Percentiles rank a stretch among this genome's conserved stretches.
phyloP scores from a whole-genome alignment of 345 rosid species.

The Nephelium lappaceum region DNA sequence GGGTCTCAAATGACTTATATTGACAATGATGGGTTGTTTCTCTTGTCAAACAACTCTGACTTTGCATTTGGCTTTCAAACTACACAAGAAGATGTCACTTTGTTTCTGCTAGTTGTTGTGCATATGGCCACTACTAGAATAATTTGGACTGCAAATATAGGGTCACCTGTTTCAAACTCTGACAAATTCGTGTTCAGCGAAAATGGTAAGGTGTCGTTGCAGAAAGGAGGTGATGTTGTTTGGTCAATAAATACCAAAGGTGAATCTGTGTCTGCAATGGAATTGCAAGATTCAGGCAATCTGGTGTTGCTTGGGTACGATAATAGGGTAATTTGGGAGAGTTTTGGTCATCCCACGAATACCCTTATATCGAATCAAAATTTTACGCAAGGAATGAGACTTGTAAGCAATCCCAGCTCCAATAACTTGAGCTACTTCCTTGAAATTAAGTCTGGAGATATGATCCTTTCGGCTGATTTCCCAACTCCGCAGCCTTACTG shows the following conservation, averaged over 20 bases:
- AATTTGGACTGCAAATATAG: conserved; percentile 87
- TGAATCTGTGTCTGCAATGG: conserved; percentile 61
- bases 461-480: conserved; percentile 66
- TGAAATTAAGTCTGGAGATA: conserved; percentile 77
- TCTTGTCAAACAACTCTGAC: conserved; percentile 56
- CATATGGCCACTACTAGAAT: conserved; percentile 38
- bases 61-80: conserved; percentile 67
- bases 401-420: conserved; percentile 49
- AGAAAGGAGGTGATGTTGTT: conserved; percentile 43
- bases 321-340: conserved; percentile 63
- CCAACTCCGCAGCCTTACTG: conserved; percentile 75
- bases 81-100: conserved; percentile 41
- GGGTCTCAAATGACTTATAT: conserved; percentile 82
- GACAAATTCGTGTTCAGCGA: conserved; percentile 55
- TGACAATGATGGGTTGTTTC: conserved; percentile 63
- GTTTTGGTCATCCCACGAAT: conserved; percentile 83
- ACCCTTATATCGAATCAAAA: conserved; percentile 68
- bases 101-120: conserved; percentile 54
- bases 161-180: conserved; percentile 60
- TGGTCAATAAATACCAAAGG: conserved; percentile 62
- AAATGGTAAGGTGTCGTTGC: conserved; percentile 60
- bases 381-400: conserved; percentile 71
- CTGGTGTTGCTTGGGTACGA: conserved; percentile 58
- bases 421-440: conserved; percentile 66
- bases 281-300: conserved; percentile 80